phyloP scores from a whole-genome alignment of 2,329 filamentous ascomycete species.

The Neoarthrinium moseri region DNA sequence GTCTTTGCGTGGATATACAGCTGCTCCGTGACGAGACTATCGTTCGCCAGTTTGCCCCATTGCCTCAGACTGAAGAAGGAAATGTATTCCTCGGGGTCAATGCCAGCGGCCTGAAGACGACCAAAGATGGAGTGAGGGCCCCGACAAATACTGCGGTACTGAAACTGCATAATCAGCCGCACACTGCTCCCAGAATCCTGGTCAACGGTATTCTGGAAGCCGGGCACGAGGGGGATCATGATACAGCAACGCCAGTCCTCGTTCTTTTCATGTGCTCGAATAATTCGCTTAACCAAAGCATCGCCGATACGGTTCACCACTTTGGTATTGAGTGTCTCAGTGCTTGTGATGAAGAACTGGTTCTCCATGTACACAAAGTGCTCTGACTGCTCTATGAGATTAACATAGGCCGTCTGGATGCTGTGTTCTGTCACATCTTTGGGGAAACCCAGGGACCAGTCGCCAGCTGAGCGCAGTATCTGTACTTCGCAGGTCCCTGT shows the following conservation, averaged over 20 bases:
- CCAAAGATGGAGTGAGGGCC: conserved; percentile 92
- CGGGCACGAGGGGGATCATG: conserved; percentile 94
- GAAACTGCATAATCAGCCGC: conserved; percentile 92
- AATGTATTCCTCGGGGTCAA: conserved; percentile 94
- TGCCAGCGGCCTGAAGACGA: conserved; percentile 72
- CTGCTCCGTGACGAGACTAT: conserved; percentile 88
- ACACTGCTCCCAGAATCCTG: conserved; percentile 93
- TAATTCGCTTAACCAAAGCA: conserved; percentile 87
- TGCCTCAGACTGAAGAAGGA: conserved; percentile 89
- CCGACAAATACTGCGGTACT: conserved; percentile 93
- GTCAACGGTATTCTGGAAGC: conserved; percentile 95
- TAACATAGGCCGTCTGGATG: conserved; percentile 93
- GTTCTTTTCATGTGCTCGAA: conserved; percentile 76
- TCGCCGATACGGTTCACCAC: conserved; percentile 94
- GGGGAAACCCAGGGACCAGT: conserved; percentile 84
- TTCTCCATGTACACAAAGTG: conserved; percentile 99
- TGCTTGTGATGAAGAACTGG: conserved; percentile 96
- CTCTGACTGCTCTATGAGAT: conserved; percentile 91
- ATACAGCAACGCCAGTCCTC: conserved; percentile 91
- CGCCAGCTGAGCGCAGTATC: conserved; percentile 83
- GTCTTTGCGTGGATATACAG: conserved; percentile 97
- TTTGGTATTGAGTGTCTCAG: conserved; percentile 80
- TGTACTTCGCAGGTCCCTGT: conserved; percentile 96
- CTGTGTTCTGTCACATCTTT: conserved; percentile 81
- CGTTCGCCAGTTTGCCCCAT: conserved; percentile 88